Evolutionary conservation across 2,329 filamentous ascomycete species (phyloP).

Genomic region (Rhynchosporium graminicola): DNA sequence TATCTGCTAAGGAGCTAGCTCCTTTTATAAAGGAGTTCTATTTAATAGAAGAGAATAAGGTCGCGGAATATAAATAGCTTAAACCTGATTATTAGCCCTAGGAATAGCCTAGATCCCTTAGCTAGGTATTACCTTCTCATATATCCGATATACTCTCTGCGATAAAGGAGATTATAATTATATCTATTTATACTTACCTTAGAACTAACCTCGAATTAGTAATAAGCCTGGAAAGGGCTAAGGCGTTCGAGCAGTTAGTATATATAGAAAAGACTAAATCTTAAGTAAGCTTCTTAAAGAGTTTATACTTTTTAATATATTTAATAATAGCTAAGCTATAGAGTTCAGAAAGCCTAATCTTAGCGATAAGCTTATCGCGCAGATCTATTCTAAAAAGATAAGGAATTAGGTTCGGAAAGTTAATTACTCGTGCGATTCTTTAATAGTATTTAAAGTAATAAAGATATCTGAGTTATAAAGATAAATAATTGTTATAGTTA

Average conservation of each 20-base stretch:
- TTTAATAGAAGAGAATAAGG: conserved; percentile 14
- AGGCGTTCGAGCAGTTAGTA: background rate
- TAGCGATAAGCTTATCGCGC: conserved; percentile 17
- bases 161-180: conserved; percentile 14
- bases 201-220: conserved; percentile 12
- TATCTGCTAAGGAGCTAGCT: conserved; percentile 11
- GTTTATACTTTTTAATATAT: conserved; percentile 5
- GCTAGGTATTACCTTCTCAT: conserved; percentile 12
- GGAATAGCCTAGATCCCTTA: conserved; percentile 14
- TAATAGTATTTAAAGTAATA: conserved; percentile 10
- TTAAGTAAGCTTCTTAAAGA: conserved; percentile 17
- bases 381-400: conserved; percentile 19
- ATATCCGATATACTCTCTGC: conserved; percentile 15
- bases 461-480: conserved; percentile 20
- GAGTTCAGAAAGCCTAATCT: conserved; percentile 20
- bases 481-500: conserved; percentile 17
- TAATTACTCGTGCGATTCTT: conserved; percentile 18
- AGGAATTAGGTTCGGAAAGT: conserved; percentile 21
- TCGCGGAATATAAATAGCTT: background rate
- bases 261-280: background rate
- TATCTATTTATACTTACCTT: conserved; percentile 10
- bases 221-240: conserved; percentile 12
- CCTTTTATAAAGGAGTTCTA: conserved; percentile 17
- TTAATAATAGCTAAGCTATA: conserved; percentile 14
- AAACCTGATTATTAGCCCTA: conserved; percentile 16